phyloP scores from a whole-genome alignment of 2,329 filamentous ascomycete genomes.

The Exophiala phaeomuriformis region DNA sequence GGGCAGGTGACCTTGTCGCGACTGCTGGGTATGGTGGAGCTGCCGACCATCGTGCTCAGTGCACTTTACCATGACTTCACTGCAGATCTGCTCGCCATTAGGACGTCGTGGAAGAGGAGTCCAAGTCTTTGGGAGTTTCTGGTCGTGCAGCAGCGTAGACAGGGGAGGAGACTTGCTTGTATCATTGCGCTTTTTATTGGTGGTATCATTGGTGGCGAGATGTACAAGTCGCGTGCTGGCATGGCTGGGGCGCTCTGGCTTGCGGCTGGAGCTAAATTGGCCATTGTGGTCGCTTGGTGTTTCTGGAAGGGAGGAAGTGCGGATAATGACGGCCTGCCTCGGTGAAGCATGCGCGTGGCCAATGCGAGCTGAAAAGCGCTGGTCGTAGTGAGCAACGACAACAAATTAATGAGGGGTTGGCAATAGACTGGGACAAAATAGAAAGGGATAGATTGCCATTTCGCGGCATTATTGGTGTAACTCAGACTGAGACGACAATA shows the following conservation, averaged over 20 bases:
- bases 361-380: too few species aligned
- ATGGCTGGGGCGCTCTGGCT: conserved; percentile 41
- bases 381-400: too few species aligned
- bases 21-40: conserved; percentile 37
- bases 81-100: conserved; percentile 34
- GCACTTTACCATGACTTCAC: conserved; percentile 42
- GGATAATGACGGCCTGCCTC: not conserved
- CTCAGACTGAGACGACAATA: too few species aligned
- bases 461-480: too few species aligned
- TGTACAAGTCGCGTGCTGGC: conserved; percentile 36
- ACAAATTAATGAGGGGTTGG: too few species aligned
- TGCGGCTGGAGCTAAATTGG: conserved; percentile 36
- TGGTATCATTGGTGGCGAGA: conserved; percentile 38
- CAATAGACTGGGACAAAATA: too few species aligned
- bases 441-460: too few species aligned
- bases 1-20: conserved; percentile 40
- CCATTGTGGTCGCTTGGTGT: conserved; percentile 34
- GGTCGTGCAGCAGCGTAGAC: conserved; percentile 15
- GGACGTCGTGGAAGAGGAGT: conserved; percentile 33
- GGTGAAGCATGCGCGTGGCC: not conserved
- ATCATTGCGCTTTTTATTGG: conserved; percentile 36
- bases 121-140: conserved; percentile 33
- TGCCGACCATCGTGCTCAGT: conserved; percentile 42
- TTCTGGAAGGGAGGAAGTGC: conserved; percentile 31
- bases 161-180: conserved; percentile 30